Evolutionary conservation across 2,329 filamentous ascomycete species (phyloP).

Genomic region (Paraphaeosphaeria minitans): DNA sequence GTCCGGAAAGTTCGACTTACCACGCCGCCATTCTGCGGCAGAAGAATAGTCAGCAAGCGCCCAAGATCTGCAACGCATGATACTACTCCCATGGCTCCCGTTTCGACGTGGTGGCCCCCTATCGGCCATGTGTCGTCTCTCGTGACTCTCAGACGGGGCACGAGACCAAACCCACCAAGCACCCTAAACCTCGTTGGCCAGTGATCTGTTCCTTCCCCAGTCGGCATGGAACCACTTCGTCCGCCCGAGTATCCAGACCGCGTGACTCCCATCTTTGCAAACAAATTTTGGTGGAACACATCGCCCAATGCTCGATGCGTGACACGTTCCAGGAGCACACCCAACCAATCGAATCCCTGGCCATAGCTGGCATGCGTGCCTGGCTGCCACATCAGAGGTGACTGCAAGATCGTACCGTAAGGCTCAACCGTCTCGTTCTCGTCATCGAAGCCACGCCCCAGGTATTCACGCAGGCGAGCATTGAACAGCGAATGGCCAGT

Average conservation of each 20-base stretch:
- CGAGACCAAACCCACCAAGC: not conserved
- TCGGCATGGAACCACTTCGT: not conserved
- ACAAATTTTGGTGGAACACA: slow-evolving; percentile 17
- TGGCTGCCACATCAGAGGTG: not conserved
- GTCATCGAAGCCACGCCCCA: not conserved
- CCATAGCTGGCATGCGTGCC: too few species aligned
- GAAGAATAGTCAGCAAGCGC: slow-evolving; percentile 9
- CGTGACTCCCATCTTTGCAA: not conserved
- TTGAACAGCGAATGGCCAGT: slow-evolving; percentile 51
- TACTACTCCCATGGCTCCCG: slow-evolving; percentile 27
- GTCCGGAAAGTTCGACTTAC: not conserved
- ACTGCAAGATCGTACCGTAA: not conserved
- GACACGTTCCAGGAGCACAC: slow-evolving; percentile 50
- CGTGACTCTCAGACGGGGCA: not conserved
- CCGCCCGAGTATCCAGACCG: not conserved
- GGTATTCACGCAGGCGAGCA: slow-evolving; percentile 39
- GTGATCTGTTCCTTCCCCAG: not conserved
- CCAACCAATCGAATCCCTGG: too few species aligned
- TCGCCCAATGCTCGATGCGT: slow-evolving; percentile 45
- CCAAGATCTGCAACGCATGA: slow-evolving; percentile 21
- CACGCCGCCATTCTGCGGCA: slow-evolving; percentile 9
- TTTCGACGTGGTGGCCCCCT: slow-evolving; percentile 19
- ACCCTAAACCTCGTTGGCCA: not conserved
- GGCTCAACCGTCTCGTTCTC: not conserved
- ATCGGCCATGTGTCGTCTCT: not conserved